Conservation (phyloP, 2,329 filamentous ascomycete genomes). For the Trichophyton equinum region DNA sequence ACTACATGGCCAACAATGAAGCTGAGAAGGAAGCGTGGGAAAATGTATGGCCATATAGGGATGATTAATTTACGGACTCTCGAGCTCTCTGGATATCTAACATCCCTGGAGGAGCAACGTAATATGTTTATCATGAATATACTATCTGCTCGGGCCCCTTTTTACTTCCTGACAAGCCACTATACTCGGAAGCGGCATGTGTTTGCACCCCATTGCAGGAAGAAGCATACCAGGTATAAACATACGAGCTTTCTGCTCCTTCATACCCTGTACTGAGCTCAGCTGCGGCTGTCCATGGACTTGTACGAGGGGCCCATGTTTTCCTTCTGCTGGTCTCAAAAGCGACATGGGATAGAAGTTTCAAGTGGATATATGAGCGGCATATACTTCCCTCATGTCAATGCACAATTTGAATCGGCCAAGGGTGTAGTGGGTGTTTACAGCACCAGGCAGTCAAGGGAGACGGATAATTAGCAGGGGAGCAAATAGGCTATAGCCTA, state of each 20-base stretch:
- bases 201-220: background rate
- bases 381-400: too few species aligned
- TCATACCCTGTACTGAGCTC: background rate
- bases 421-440: background rate
- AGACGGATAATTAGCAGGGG: background rate
- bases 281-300: background rate
- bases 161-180: too few species aligned
- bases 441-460: background rate
- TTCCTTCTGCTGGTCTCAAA: background rate
- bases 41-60: background rate
- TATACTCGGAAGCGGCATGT: background rate
- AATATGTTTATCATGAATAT: too few species aligned
- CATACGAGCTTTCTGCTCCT: background rate
- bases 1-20: background rate
- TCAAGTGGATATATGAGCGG: background rate
- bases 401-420: background rate
- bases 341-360: background rate
- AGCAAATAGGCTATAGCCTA: background rate
- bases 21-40: background rate
- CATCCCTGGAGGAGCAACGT: too few species aligned
- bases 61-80: background rate
- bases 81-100: background rate
- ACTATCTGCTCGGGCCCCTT: too few species aligned
- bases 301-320: background rate
- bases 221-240: background rate